Conservation (phyloP, 164 flowering plant genomes). For the Liriodendron chinense region DNA sequence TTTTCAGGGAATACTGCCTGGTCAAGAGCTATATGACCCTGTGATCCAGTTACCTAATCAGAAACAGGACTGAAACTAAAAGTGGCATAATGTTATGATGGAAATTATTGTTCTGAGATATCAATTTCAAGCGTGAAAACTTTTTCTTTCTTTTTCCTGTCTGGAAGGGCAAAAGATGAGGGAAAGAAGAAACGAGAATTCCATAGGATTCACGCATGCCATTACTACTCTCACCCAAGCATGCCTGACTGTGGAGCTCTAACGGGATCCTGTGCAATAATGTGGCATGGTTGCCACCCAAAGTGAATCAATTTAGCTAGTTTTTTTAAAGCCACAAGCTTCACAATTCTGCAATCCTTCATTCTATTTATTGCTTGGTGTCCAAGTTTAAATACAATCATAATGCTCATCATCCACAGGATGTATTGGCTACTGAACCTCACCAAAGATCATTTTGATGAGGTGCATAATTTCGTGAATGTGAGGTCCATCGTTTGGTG, state of each 20-base stretch:
- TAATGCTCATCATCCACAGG: neutral
- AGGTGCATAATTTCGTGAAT: neutral
- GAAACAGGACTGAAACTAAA: neutral
- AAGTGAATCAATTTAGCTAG: neutral
- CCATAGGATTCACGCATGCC: too few species aligned
- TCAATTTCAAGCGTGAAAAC: too few species aligned
- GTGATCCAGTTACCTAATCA: slow-evolving; percentile 18
- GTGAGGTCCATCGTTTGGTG: neutral
- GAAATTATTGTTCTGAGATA: neutral
- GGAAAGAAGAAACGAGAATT: too few species aligned
- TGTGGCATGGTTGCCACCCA: neutral
- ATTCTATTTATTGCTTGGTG: neutral
- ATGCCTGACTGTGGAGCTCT: too few species aligned
- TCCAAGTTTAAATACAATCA: neutral
- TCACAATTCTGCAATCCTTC: neutral
- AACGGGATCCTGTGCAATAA: too few species aligned
- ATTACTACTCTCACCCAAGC: too few species aligned
- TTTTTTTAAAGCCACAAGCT: neutral
- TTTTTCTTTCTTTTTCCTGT: neutral
- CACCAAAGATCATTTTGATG: neutral
- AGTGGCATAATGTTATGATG: neutral
- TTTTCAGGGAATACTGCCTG: slow-evolving; percentile 93
- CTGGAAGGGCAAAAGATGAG: neutral
- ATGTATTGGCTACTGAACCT: neutral
- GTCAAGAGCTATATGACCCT: slow-evolving; percentile 99